phyloP scores from a whole-genome alignment of 1,139 yeast species.

The Schwanniomyces etchellsii region DNA sequence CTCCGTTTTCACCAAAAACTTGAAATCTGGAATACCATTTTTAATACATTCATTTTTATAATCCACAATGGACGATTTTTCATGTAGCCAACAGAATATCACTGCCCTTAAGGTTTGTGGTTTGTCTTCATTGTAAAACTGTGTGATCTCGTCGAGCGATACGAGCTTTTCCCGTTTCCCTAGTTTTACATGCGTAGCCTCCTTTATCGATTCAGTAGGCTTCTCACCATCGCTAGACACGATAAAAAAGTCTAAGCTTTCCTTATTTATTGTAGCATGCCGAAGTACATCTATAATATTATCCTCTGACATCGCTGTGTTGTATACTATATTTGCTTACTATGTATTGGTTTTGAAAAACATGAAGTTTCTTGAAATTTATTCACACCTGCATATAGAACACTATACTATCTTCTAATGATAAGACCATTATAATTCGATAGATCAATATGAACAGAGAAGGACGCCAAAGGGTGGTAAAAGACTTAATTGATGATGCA shows the following conservation, averaged over 20 bases:
- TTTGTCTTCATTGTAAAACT: slow-evolving; percentile 49
- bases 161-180: slow-evolving; percentile 17
- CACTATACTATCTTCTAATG: too few relatives aligned
- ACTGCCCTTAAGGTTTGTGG: slow-evolving; percentile 56
- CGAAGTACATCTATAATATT: slow-evolving; percentile 16
- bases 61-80: slow-evolving; percentile 74
- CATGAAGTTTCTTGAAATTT: too few relatives aligned
- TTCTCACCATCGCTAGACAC: slow-evolving; percentile 12
- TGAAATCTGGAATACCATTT: slow-evolving; percentile 61
- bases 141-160: slow-evolving; percentile 44
- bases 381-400: too few relatives aligned
- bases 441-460: too few relatives aligned
- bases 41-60: slow-evolving; percentile 72
- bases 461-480: background rate
- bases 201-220: slow-evolving; percentile 23
- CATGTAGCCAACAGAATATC: slow-evolving; percentile 75
- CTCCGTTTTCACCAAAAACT: slow-evolving; percentile 83
- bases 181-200: slow-evolving; percentile 31
- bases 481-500: slow-evolving; percentile 17
- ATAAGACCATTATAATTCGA: too few relatives aligned
- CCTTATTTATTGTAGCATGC: slow-evolving; percentile 18
- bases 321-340: too few relatives aligned
- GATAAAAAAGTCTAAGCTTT: slow-evolving; percentile 19
- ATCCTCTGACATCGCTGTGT: too few relatives aligned
- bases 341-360: too few relatives aligned